Evolutionary conservation across 2,329 filamentous ascomycete species (phyloP), one percentile per base, ranked within the genome.

Genomic region (Fusarium xyrophilum): DNA sequence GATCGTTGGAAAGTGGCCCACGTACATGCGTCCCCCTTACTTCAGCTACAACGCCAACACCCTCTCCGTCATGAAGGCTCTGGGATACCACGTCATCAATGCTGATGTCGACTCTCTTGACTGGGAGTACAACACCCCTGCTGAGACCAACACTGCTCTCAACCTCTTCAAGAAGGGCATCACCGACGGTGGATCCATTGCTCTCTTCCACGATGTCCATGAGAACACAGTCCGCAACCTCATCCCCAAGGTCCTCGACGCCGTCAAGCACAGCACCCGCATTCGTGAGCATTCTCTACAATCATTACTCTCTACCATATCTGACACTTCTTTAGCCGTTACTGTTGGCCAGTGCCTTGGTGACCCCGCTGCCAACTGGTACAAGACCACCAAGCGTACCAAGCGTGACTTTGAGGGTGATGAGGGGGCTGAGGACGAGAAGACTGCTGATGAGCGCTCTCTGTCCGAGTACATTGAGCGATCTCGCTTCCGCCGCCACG

Each of bases 71-170:
- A 66, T 80, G 62, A 74, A 68, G 28, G 65, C 60, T 40, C 67
- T 86, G 12, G 82, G 81, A 40, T 86, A 86, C 76, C 82, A 86
- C 67, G 75, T 86, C 69, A 80, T 82, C 60, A 84, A 85, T 73
- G 85, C 85, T 70, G 82, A 86, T 71, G 77, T 87, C 38, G 85
- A 88, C 73, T 87, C 85, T 23, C 80, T 85, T 51, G 85, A 87
- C 74, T 87, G 85, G 73, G 81, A 79, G 66, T 81, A 79, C 62
- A 67, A 70, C 43, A 60, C 64, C 28, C 67, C 67, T 30, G 64
- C 62, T 36, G 55, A 56, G 67, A 69, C 63, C 47, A 64, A 67
- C 40, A 68, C 38, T 33, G 68, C 67, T 21, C 60, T 70, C 11
- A 35, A 56, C 13, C 25, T 53, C 42, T 78, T 84, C 63, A 70